phyloP scores from a whole-genome alignment of 306 rosid genomes.

The Cicer arietinum region DNA sequence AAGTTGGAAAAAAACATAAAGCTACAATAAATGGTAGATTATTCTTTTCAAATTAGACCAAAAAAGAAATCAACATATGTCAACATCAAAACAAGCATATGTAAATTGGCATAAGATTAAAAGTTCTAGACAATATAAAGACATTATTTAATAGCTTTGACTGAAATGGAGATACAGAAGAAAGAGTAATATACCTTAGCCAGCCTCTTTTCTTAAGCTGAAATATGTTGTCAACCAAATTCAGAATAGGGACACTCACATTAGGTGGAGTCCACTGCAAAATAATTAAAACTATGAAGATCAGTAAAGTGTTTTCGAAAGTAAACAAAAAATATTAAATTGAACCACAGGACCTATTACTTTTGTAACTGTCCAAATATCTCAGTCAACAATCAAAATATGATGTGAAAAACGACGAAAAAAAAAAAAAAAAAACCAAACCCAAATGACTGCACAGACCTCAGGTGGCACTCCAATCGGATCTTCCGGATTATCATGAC shows the following conservation, averaged over 20 bases:
- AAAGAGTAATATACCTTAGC: slow-evolving; percentile 79
- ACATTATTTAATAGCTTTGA: slow-evolving; percentile 11
- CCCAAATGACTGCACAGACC: slow-evolving; percentile 56
- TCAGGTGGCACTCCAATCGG: slow-evolving; percentile 89
- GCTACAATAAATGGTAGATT: not conserved
- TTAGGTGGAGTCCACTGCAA: slow-evolving; percentile 99
- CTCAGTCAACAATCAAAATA: slow-evolving; percentile 43
- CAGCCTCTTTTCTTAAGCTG: slow-evolving; percentile 98
- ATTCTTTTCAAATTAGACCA: not conserved
- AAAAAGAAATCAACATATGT: slow-evolving; percentile 1
- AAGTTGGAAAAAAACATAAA: slow-evolving; percentile 14
- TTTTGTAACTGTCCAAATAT: slow-evolving; percentile 11
- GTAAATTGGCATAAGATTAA: slow-evolving; percentile 18
- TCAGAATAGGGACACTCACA: slow-evolving; percentile 87
- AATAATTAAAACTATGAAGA: slow-evolving; percentile 40
- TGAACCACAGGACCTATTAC: not conserved
- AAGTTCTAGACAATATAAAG: slow-evolving; percentile 2
- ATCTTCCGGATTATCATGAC: slow-evolving; percentile 57
- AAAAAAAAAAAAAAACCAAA: not conserved
- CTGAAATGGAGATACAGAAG: slow-evolving; percentile 15
- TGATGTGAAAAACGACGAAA: not conserved
- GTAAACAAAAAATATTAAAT: not conserved
- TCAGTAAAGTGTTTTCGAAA: slow-evolving; percentile 27
- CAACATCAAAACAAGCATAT: slow-evolving; percentile 14
- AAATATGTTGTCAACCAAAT: slow-evolving; percentile 95